phyloP scores from a whole-genome alignment of 192 early-diverging fungal genomes.

The Linnemannia elongata region DNA sequence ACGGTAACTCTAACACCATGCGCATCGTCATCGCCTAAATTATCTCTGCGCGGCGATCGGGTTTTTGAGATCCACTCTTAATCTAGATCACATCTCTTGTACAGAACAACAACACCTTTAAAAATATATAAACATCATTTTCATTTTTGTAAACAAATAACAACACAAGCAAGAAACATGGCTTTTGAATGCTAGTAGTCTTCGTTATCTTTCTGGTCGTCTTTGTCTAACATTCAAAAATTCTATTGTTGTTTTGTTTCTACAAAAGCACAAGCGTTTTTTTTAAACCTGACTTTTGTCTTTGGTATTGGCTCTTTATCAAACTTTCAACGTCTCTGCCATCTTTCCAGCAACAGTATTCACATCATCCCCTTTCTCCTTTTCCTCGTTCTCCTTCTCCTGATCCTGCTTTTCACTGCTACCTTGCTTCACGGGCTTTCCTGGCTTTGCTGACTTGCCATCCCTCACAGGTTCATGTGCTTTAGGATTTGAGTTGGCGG shows the following conservation, averaged over 20 bases:
- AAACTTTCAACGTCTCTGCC: not conserved
- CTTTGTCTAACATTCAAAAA: too few relatives aligned
- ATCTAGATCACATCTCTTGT: not conserved
- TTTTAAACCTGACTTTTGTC: not conserved
- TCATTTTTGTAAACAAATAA: not conserved
- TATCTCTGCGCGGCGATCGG: not conserved
- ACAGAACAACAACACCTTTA: not conserved
- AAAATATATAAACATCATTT: not conserved
- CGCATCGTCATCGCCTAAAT: conserved; percentile 73
- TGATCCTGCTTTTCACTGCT: not conserved
- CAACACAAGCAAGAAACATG: too few relatives aligned
- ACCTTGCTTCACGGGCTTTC: not conserved
- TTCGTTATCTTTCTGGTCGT: too few relatives aligned
- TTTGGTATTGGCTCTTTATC: too few relatives aligned
- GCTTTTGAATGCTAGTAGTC: too few relatives aligned
- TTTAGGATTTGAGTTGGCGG: not conserved
- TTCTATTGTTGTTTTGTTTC: too few relatives aligned
- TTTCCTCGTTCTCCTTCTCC: not conserved
- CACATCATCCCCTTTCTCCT: not conserved
- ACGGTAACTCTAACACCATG: conserved; percentile 89
- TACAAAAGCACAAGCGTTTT: too few relatives aligned
- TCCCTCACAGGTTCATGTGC: not conserved
- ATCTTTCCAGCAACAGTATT: not conserved
- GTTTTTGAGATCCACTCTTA: not conserved
- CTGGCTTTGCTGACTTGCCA: not conserved